Evolutionary conservation across 176 grass and related monocot genomes (phyloP).

Genomic region (Canna indica): DNA sequence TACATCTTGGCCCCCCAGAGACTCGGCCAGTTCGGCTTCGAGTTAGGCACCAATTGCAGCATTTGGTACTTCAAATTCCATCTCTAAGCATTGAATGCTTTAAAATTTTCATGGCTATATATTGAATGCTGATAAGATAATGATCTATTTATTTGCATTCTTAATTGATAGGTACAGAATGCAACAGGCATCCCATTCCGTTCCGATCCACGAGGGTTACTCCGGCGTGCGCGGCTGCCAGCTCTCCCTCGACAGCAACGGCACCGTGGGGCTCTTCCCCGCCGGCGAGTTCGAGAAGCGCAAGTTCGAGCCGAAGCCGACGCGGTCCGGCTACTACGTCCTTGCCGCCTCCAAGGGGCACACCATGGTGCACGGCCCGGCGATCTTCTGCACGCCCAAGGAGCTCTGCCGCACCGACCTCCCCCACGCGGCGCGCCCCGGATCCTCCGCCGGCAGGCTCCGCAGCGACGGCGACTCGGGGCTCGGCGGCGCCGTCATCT

Average conservation of each 20-base stretch:
- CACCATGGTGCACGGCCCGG: neutral
- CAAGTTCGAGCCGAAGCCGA: neutral
- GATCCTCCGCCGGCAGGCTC: neutral
- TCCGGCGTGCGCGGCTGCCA: neutral
- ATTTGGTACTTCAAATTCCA: too few species aligned
- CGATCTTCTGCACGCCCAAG: constrained; percentile 1
- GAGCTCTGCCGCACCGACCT: neutral
- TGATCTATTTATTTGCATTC: too few species aligned
- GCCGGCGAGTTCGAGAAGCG: neutral
- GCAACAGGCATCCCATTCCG: neutral
- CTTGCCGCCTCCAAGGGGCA: neutral
- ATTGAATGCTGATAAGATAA: too few species aligned
- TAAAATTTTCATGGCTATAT: too few species aligned
- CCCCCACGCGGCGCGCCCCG: neutral
- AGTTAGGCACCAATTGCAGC: neutral
- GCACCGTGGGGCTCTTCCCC: neutral
- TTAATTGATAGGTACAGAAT: too few species aligned
- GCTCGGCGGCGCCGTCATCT: neutral
- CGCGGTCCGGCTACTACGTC: neutral
- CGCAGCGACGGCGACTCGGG: neutral
- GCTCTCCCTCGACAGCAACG: neutral
- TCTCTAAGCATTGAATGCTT: too few species aligned
- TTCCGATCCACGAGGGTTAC: neutral
- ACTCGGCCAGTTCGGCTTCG: neutral
- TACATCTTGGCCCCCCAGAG: neutral